Evolutionary conservation across 352 stramenopile species (phyloP), one percentile per base, ranked within the genome.

Genomic region (Peronospora destructor): DNA sequence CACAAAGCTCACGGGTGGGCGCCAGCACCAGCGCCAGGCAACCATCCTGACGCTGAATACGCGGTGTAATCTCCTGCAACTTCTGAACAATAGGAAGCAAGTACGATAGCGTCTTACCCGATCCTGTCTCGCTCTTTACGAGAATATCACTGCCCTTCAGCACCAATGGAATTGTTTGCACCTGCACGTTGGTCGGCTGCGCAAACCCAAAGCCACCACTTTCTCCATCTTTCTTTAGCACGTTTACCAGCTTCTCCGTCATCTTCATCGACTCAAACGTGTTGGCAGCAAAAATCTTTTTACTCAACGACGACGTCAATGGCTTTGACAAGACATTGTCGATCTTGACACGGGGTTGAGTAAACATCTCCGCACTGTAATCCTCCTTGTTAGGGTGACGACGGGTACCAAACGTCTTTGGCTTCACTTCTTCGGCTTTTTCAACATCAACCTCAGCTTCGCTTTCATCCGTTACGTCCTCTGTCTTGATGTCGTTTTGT

Each of bases 81-180:
- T 87, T 79, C 59, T 98, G 85, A 11, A 98, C 68, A 37, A 98
- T 93, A 12, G 96, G 95, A 29, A 99, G 62, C 35, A 98, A 53
- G 56, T 98, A 99, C 34, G 95, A 91, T 37, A 98, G 69, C 28
- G 95, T 98, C 63, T 99, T 99, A 40, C 95, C 95, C 3, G 81
- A 96, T 17, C 96, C 95, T 1, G 96, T 98, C 63, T 98, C 94
- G 52, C 77, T 95, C 67, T 98, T 97, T 43, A 98, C 76, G 16
- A 98, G 69, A 36, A 98, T 70, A 63, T 98, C 84, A 43, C 75
- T 78, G n/a, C 72, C 72, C 11, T 66, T 65, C 1, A 91, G 56
- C 29, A 90, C 70, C 0, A 62, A 76, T 6, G 80, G 83, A 40
- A 95, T 82, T 4, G 77, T 87, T 61, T 88, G 70, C 25, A 89